A percentile compares a stretch with the other conserved stretches of the same genome.
Evolutionary conservation across 2,329 filamentous ascomycete genomes (phyloP).

Genomic region (Botryosphaeria dothidea): DNA sequence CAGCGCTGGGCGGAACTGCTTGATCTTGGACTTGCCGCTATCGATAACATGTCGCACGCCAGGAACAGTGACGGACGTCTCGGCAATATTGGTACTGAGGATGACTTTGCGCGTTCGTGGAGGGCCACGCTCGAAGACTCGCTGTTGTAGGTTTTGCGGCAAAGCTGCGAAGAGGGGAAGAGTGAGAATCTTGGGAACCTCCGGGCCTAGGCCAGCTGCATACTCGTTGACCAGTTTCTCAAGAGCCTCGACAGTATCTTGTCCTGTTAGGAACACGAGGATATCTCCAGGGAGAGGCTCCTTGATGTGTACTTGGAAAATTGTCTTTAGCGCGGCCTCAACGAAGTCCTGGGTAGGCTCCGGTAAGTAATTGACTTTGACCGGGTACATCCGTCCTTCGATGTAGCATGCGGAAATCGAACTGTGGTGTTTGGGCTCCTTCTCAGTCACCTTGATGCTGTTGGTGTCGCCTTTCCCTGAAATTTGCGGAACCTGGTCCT

Average conservation of each 20-base stretch:
- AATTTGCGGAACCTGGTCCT: conserved; percentile 18
- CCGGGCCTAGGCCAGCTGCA: conserved; percentile 68
- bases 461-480: not conserved
- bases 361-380: conserved; percentile 73
- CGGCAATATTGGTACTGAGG: conserved; percentile 95
- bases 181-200: conserved; percentile 70
- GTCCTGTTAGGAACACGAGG: conserved; percentile 86
- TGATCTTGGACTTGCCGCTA: conserved; percentile 90
- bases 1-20: conserved; percentile 81
- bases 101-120: conserved; percentile 85
- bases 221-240: conserved; percentile 82
- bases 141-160: conserved; percentile 81
- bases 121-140: conserved; percentile 76
- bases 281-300: conserved; percentile 94
- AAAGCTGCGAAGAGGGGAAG: conserved; percentile 89
- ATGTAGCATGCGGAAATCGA: conserved; percentile 64
- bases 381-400: conserved; percentile 83
- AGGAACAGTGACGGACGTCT: conserved; percentile 94
- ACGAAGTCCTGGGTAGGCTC: conserved; percentile 78
- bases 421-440: not conserved
- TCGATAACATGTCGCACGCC: conserved; percentile 92
- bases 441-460: not conserved
- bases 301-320: conserved; percentile 83
- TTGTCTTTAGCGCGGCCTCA: conserved; percentile 75
- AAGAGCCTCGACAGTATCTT: conserved; percentile 85